Percentiles rank a stretch among this genome's conserved stretches.
Conservation (phyloP, 306 rosid genomes). For the Macrotyloma uniflorum region DNA sequence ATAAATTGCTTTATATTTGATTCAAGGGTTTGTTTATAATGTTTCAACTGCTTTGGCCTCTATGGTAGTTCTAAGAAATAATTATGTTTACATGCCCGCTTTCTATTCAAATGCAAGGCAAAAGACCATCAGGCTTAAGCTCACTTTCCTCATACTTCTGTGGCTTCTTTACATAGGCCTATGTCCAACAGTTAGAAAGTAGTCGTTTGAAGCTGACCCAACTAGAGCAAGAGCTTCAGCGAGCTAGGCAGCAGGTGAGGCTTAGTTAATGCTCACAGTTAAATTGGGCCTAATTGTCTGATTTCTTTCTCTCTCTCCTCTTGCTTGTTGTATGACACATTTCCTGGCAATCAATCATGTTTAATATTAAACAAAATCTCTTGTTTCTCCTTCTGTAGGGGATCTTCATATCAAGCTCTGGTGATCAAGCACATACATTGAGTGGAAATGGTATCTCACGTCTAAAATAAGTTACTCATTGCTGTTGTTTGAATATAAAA, state of each 20-base stretch:
- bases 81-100: constrained; percentile 14
- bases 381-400: constrained; percentile 59
- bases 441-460: constrained; percentile 89
- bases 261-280: constrained; percentile 20
- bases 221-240: constrained; percentile 98
- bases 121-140: constrained; percentile 6
- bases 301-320: background rate
- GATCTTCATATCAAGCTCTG: constrained; percentile 85
- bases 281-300: background rate
- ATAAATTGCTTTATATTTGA: background rate
- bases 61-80: constrained; percentile 12
- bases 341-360: constrained; percentile 3
- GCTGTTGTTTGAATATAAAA: constrained; percentile 28
- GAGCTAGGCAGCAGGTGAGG: constrained; percentile 94
- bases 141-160: constrained; percentile 21
- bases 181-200: constrained; percentile 95
- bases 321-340: background rate
- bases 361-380: constrained; percentile 26
- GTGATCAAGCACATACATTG: constrained; percentile 86
- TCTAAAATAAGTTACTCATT: constrained; percentile 31
- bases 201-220: constrained; percentile 96
- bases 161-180: constrained; percentile 59
- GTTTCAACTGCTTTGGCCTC: background rate
- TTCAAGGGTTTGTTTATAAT: constrained; percentile 19
- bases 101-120: constrained; percentile 24